A percentile compares a stretch with the other conserved stretches of the same genome.
Evolutionary conservation across 495 filamentous ascomycete species (phyloP).

Genomic region (Penicillium waksmanii): DNA sequence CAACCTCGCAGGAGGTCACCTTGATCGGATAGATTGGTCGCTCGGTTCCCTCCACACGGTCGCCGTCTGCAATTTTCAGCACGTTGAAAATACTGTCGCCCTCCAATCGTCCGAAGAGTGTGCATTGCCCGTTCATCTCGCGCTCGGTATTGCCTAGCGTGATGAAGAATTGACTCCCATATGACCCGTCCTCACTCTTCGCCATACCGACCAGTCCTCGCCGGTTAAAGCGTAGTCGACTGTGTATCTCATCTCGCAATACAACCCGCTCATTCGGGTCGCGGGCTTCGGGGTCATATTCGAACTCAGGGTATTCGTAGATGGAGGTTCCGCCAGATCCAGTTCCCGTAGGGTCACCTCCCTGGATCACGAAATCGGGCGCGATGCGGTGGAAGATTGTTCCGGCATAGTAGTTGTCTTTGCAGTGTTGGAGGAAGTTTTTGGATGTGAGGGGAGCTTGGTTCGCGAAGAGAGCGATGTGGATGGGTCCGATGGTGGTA

Average conservation of each 20-base stretch:
- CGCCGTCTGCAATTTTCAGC: slow-evolving; percentile 86
- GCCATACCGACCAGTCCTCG: slow-evolving; percentile 91
- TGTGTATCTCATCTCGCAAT: slow-evolving; percentile 90
- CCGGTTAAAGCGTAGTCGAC: slow-evolving; percentile 87
- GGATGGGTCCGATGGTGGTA: slow-evolving; percentile 85
- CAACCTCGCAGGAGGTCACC: slow-evolving; percentile 76
- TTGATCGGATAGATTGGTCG: slow-evolving; percentile 85
- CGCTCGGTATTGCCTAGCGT: slow-evolving; percentile 78
- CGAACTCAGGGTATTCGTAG: slow-evolving; percentile 82
- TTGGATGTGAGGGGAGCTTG: slow-evolving; percentile 89
- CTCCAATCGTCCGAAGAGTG: slow-evolving; percentile 88
- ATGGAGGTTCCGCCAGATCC: slow-evolving; percentile 90
- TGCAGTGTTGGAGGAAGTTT: slow-evolving; percentile 93
- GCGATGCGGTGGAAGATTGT: slow-evolving; percentile 94
- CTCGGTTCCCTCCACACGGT: slow-evolving; percentile 79
- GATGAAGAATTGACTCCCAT: slow-evolving; percentile 96
- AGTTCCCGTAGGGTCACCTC: slow-evolving; percentile 91
- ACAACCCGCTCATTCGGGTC: slow-evolving; percentile 61
- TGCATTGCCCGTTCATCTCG: slow-evolving; percentile 88
- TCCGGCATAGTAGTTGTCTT: slow-evolving; percentile 91
- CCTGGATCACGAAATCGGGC: slow-evolving; percentile 90
- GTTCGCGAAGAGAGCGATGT: slow-evolving; percentile 89
- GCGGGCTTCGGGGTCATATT: slow-evolving; percentile 66
- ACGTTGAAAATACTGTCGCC: slow-evolving; percentile 96
- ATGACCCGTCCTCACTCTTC: slow-evolving; percentile 69